Conservation (phyloP, 2,329 filamentous ascomycete species). For the Fusarium camptoceras region DNA sequence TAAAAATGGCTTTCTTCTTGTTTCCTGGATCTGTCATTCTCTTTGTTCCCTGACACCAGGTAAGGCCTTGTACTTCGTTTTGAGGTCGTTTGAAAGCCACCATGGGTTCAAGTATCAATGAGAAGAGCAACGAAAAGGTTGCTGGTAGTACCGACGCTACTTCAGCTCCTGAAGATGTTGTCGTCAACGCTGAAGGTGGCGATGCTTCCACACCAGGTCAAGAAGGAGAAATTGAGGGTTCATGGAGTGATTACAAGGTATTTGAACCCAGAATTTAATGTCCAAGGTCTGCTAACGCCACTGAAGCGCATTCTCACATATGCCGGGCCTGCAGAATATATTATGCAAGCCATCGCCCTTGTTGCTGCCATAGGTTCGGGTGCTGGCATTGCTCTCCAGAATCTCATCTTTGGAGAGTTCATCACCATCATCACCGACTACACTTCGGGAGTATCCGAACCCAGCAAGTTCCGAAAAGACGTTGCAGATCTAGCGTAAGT, state of each 20-base stretch:
- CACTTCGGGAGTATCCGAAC: slow-evolving; percentile 41
- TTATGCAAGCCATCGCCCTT: slow-evolving; percentile 47
- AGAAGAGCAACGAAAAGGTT: slow-evolving; percentile 31
- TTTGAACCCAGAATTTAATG: background rate
- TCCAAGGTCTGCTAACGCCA: slow-evolving; percentile 7
- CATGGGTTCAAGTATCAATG: slow-evolving; percentile 29
- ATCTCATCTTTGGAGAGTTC: slow-evolving; percentile 55
- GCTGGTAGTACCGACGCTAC: slow-evolving; percentile 4
- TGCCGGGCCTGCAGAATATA: slow-evolving; percentile 46
- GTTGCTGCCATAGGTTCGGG: slow-evolving; percentile 53
- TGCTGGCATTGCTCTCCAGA: slow-evolving; percentile 53
- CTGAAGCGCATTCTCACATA: slow-evolving; percentile 49
- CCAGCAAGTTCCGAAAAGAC: slow-evolving; percentile 48
- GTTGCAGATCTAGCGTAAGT: slow-evolving; percentile 53
- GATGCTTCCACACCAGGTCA: slow-evolving; percentile 10
- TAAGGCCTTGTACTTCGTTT: background rate
- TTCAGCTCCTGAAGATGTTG: slow-evolving; percentile 22
- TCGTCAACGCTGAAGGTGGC: slow-evolving; percentile 9
- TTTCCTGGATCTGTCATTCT: background rate
- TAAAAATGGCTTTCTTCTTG: background rate
- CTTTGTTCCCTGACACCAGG: background rate
- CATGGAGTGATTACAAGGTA: slow-evolving; percentile 43
- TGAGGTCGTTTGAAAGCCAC: background rate
- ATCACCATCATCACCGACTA: slow-evolving; percentile 53
- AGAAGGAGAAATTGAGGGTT: slow-evolving; percentile 34